phyloP scores from a whole-genome alignment of 2,329 filamentous ascomycete genomes.

The Penicillium sp. region DNA sequence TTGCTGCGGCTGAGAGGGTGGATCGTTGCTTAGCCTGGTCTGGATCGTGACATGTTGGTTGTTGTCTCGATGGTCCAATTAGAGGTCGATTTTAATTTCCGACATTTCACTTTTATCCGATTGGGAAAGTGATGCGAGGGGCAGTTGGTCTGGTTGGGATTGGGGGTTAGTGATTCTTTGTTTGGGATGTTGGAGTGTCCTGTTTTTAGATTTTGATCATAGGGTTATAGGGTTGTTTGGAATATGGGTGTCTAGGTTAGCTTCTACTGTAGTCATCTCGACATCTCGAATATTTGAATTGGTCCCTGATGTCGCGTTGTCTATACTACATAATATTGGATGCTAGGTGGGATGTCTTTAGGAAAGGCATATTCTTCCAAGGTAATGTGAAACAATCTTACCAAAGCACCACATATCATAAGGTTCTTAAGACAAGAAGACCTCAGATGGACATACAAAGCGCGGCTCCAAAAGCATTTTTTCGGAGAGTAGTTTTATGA shows the following conservation, averaged over 20 bases:
- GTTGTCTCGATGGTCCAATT: conserved; percentile 16
- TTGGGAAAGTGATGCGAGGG: conserved; percentile 17
- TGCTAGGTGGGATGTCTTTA: background rate
- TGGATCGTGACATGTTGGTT: conserved; percentile 17
- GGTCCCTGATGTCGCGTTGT: background rate
- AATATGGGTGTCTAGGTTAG: background rate
- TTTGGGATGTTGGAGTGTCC: background rate
- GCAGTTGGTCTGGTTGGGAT: conserved; percentile 7
- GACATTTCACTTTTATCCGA: conserved; percentile 11
- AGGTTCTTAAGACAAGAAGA: background rate
- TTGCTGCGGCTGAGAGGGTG: conserved; percentile 12
- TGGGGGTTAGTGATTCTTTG: background rate
- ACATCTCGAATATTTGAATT: background rate
- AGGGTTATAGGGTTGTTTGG: background rate
- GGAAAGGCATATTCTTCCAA: background rate
- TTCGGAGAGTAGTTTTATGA: background rate
- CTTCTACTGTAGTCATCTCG: background rate
- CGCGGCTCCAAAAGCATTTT: background rate
- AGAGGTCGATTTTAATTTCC: conserved; percentile 16
- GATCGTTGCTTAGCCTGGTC: conserved; percentile 14
- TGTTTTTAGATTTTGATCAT: background rate
- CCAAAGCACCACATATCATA: background rate
- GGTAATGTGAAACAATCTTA: background rate
- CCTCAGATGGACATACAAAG: background rate
- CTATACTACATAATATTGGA: background rate